Conservation (phyloP, 257 asterid species). For the Solanum tacnaense region DNA sequence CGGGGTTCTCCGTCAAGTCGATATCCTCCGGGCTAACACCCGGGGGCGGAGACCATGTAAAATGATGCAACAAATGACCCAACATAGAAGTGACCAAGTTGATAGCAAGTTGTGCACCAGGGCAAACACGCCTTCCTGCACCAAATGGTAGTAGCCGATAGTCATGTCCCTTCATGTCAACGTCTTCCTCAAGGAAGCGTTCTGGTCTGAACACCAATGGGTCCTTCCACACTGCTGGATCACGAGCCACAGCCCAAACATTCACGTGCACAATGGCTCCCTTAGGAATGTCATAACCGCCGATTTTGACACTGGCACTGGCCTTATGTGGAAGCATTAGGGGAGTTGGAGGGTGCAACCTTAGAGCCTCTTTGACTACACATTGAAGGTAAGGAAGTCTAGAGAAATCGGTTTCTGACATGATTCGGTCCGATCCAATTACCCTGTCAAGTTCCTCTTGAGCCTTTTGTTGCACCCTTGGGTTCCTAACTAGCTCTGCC, state of each 20-base stretch:
- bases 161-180: slow-evolving; percentile 82
- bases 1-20: slow-evolving; percentile 82
- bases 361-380: slow-evolving; percentile 53
- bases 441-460: slow-evolving; percentile 78
- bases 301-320: slow-evolving; percentile 47
- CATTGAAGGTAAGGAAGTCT: slow-evolving; percentile 62
- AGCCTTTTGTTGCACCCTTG: slow-evolving; percentile 69
- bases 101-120: slow-evolving; percentile 76
- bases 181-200: slow-evolving; percentile 61
- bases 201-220: slow-evolving; percentile 76
- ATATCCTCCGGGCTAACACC: slow-evolving; percentile 55
- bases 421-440: slow-evolving; percentile 42
- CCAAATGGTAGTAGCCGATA: slow-evolving; percentile 69
- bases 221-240: slow-evolving; percentile 57
- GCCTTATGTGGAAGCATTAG: slow-evolving; percentile 82
- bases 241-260: slow-evolving; percentile 77
- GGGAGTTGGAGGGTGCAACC: slow-evolving; percentile 85
- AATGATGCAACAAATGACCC: slow-evolving; percentile 74
- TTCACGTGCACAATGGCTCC: slow-evolving; percentile 70
- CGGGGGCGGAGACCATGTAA: slow-evolving; percentile 39
- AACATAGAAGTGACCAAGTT: slow-evolving; percentile 52
- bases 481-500: slow-evolving; percentile 77
- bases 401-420: slow-evolving; percentile 64
- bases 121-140: slow-evolving; percentile 76
- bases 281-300: slow-evolving; percentile 69